Percentiles rank a stretch among this genome's conserved stretches.
phyloP scores from a whole-genome alignment of 1,284 basidiomycete genomes.

The Boletellus sp. region DNA sequence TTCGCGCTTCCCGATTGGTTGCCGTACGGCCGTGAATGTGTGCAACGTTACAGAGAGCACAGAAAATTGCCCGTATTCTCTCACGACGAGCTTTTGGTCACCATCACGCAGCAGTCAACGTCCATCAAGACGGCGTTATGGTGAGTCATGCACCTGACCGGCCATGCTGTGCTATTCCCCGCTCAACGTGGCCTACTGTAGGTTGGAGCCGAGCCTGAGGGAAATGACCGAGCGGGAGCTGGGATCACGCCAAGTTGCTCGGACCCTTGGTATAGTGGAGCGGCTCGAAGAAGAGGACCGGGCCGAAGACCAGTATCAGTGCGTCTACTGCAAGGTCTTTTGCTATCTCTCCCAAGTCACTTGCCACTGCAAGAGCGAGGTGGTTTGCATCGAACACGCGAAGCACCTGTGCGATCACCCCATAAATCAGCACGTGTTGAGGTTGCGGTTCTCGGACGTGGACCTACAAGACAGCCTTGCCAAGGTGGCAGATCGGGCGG shows the following conservation, averaged over 20 bases:
- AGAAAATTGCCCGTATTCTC: constrained; percentile 95
- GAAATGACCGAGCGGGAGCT: constrained; percentile 91
- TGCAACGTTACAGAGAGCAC: constrained; percentile 85
- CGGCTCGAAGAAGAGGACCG: constrained; percentile 76
- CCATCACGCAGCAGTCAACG: constrained; percentile 90
- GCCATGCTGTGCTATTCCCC: constrained; percentile 10
- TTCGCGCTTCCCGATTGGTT: constrained; percentile 98
- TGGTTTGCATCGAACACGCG: constrained; percentile 86
- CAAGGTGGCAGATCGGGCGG: constrained; percentile 70
- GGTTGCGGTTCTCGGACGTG: constrained; percentile 80
- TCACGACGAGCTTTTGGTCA: constrained; percentile 94
- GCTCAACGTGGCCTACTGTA: constrained; percentile 34
- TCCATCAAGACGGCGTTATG: constrained; percentile 93
- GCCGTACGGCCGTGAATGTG: constrained; percentile 81
- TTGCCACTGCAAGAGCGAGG: constrained; percentile 72
- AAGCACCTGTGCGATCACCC: constrained; percentile 74
- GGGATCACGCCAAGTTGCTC: constrained; percentile 58
- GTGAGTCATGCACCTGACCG: constrained; percentile 46
- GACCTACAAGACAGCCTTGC: constrained; percentile 68
- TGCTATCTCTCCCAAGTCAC: constrained; percentile 94
- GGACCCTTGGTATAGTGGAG: constrained; percentile 61
- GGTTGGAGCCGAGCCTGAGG: constrained; percentile 79
- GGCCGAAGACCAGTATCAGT: constrained; percentile 93
- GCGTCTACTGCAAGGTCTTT: constrained; percentile 89
- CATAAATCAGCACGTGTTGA: constrained; percentile 59